These are phyloP conservation scores for Daldinia sp. DNA, from an alignment of 2,329 filamentous ascomycete species.

Conservation along the genomic window DNA sequence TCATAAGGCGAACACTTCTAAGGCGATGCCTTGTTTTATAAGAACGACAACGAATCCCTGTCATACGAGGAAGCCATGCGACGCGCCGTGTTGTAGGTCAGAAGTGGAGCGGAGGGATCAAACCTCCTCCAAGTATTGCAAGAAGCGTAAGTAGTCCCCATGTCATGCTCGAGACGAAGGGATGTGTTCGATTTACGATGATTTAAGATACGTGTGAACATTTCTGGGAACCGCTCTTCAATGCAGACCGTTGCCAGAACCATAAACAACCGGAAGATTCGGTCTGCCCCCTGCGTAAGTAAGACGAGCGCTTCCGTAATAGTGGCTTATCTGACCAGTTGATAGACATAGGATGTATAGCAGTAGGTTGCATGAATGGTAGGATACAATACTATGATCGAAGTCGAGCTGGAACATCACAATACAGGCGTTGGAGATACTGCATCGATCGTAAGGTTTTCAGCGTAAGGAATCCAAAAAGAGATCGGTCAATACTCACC, in stretches of 20 bases:
- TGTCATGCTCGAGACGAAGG: neutral
- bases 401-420: neutral
- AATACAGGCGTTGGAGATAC: conserved; percentile 24
- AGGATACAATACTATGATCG: conserved; percentile 16
- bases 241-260: conserved; percentile 14
- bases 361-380: conserved; percentile 10
- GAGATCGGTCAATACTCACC: neutral
- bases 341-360: conserved; percentile 24
- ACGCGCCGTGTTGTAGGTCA: conserved; percentile 5
- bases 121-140: conserved; percentile 18
- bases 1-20: neutral
- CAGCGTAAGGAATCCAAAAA: neutral
- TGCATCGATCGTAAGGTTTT: conserved; percentile 22
- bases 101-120: conserved; percentile 9
- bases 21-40: neutral
- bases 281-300: conserved; percentile 28
- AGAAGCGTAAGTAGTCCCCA: conserved; percentile 11
- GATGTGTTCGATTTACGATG: neutral
- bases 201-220: conserved; percentile 30
- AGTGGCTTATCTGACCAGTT: conserved; percentile 5
- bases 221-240: conserved; percentile 15
- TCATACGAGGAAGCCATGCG: neutral
- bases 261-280: conserved; percentile 22
- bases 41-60: neutral
- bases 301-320: too few species aligned